Conservation (phyloP, 2,329 filamentous ascomycete species). For the Metarhizium anisopliae region DNA sequence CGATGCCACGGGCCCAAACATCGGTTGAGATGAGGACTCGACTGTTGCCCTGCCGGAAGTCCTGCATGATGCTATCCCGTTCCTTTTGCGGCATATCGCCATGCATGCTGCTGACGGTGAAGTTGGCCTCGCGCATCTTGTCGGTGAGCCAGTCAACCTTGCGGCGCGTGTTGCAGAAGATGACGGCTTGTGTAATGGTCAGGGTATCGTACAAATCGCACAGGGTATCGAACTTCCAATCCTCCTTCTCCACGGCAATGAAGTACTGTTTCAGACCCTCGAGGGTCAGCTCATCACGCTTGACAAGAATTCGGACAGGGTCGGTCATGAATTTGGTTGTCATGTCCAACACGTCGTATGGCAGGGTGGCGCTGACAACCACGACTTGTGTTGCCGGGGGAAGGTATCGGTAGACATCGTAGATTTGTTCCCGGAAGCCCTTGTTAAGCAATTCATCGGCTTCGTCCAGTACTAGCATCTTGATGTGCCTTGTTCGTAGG, state of each 20-base stretch:
- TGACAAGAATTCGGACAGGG: slow-evolving; percentile 90
- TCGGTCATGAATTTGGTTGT: slow-evolving; percentile 99
- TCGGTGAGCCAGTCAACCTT: slow-evolving; percentile 99
- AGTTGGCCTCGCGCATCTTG: slow-evolving; percentile 98
- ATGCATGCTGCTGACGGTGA: slow-evolving; percentile 97
- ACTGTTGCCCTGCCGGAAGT: slow-evolving; percentile 94
- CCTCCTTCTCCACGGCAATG: slow-evolving; percentile 97
- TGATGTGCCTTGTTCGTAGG: slow-evolving; percentile 51
- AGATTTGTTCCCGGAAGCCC: slow-evolving; percentile 96
- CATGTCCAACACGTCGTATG: slow-evolving; percentile 97
- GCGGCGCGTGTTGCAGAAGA: slow-evolving; percentile 97
- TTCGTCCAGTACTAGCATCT: slow-evolving; percentile 55
- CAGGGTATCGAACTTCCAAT: slow-evolving; percentile 99
- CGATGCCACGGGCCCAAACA: slow-evolving; percentile 96
- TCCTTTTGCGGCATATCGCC: slow-evolving; percentile 99
- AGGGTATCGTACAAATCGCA: slow-evolving; percentile 98
- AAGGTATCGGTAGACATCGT: slow-evolving; percentile 96
- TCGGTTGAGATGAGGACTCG: slow-evolving; percentile 95
- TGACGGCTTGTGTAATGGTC: slow-evolving; percentile 97
- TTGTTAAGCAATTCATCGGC: slow-evolving; percentile 68
- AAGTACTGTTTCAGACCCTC: slow-evolving; percentile 99
- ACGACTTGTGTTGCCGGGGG: slow-evolving; percentile 98
- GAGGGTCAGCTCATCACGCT: slow-evolving; percentile 96
- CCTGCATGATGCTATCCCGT: slow-evolving; percentile 97
- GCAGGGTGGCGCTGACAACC: slow-evolving; percentile 90